phyloP scores from a whole-genome alignment of 1,139 yeast genomes.

The Yamadazyma kanchanaburiensis region DNA sequence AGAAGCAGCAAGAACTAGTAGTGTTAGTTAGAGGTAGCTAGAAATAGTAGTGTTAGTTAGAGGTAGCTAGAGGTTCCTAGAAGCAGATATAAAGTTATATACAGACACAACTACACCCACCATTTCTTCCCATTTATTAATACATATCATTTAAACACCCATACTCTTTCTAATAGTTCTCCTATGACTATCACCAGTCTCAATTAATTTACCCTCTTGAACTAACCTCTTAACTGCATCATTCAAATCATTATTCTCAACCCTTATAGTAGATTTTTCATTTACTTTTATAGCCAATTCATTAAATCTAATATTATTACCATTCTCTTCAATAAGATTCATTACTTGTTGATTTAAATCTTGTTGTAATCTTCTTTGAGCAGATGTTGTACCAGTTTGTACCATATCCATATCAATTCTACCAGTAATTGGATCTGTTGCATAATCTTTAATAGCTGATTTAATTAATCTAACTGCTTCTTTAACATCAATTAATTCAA shows the following conservation, averaged over 20 bases:
- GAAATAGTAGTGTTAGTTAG: too few relatives aligned
- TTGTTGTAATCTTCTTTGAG: slow-evolving; percentile 77
- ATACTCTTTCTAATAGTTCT: slow-evolving; percentile 58
- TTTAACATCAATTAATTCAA: slow-evolving; percentile 77
- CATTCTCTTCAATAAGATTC: slow-evolving; percentile 40
- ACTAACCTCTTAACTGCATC: slow-evolving; percentile 68
- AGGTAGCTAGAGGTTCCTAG: too few relatives aligned
- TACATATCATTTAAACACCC: slow-evolving; percentile 15
- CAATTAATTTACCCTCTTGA: slow-evolving; percentile 70
- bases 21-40: too few relatives aligned
- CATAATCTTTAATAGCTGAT: slow-evolving; percentile 94
- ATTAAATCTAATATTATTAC: slow-evolving; percentile 51
- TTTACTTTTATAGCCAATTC: slow-evolving; percentile 63
- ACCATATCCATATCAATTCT: slow-evolving; percentile 96
- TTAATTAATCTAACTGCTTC: slow-evolving; percentile 93
- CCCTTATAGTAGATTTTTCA: slow-evolving; percentile 64
- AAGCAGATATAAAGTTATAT: too few relatives aligned
- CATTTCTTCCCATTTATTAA: neutral
- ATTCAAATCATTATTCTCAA: slow-evolving; percentile 68
- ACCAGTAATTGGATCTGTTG: slow-evolving; percentile 96
- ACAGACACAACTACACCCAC: slow-evolving; percentile 5
- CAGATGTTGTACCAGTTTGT: slow-evolving; percentile 91
- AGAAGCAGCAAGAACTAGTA: too few relatives aligned
- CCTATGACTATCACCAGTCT: slow-evolving; percentile 72
- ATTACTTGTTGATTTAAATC: slow-evolving; percentile 65